Percentiles rank a stretch among this genome's conserved stretches.
These are phyloP conservation scores for Russula brevipes DNA, from an alignment of 768 basidiomycete genomes.

Conservation along the genomic window DNA sequence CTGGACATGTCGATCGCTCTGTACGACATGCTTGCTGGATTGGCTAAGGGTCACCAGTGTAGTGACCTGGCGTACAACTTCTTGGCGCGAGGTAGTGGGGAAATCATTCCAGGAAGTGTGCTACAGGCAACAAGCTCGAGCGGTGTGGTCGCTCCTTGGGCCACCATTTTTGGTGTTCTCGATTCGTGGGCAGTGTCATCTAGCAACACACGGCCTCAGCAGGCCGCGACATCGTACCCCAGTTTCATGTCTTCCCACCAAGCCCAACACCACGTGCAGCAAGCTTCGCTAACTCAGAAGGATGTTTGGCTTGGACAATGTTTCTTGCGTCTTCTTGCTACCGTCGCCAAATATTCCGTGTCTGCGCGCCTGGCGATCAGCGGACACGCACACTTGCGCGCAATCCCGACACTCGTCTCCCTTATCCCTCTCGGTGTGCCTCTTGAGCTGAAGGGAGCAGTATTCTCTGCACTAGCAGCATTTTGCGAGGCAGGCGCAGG, in stretches of 20 bases:
- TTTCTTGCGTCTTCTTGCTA: constrained; percentile 74
- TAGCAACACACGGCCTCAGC: constrained; percentile 41
- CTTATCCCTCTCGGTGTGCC: constrained; percentile 79
- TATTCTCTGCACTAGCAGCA: constrained; percentile 74
- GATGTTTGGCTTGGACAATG: constrained; percentile 76
- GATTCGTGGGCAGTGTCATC: constrained; percentile 68
- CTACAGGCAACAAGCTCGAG: constrained; percentile 40
- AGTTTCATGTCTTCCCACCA: constrained; percentile 34
- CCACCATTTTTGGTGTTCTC: constrained; percentile 63
- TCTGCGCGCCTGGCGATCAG: constrained; percentile 75
- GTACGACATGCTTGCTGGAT: constrained; percentile 84
- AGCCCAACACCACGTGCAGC: constrained; percentile 38
- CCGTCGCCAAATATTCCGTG: constrained; percentile 68
- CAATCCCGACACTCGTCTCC: constrained; percentile 72
- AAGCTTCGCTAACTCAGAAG: constrained; percentile 50
- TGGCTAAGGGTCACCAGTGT: constrained; percentile 78
- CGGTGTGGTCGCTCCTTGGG: constrained; percentile 70
- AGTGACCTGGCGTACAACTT: constrained; percentile 88
- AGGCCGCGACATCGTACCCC: constrained; percentile 28
- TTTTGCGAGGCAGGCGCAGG: constrained; percentile 83
- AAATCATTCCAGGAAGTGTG: constrained; percentile 57
- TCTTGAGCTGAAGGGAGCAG: constrained; percentile 82
- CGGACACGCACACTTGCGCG: constrained; percentile 72
- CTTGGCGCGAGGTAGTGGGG: constrained; percentile 69
- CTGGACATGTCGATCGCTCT: constrained; percentile 68